A percentile compares a stretch with the other conserved stretches of the same genome.
These are phyloP conservation scores for Aurifilum marmelostoma DNA, from an alignment of 2,329 filamentous ascomycete genomes.

Conservation along the genomic window DNA sequence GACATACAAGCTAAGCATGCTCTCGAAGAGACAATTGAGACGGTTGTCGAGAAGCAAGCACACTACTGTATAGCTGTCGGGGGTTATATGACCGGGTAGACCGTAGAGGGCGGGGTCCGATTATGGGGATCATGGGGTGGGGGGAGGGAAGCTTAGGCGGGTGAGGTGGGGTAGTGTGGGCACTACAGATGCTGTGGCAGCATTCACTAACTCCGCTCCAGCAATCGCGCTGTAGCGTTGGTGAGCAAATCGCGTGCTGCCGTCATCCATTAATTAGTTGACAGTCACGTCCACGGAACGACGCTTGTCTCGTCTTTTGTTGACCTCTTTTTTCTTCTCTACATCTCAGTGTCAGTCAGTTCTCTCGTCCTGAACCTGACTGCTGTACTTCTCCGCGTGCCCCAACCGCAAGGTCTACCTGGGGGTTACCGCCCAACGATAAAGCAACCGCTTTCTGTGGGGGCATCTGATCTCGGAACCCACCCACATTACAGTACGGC, in stretches of 20 bases:
- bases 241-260: neutral
- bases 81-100: too few species aligned
- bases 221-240: neutral
- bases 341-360: neutral
- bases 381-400: neutral
- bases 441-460: neutral
- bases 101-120: too few species aligned
- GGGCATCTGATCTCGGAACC: neutral
- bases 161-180: neutral
- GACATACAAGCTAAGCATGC: too few species aligned
- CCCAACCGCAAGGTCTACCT: neutral
- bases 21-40: too few species aligned
- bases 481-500: neutral
- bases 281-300: neutral
- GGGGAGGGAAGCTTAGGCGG: too few species aligned
- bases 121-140: too few species aligned
- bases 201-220: neutral
- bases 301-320: neutral
- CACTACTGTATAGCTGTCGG: too few species aligned
- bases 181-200: neutral
- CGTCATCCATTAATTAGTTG: conserved; percentile 6
- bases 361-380: neutral
- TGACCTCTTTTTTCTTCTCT: neutral
- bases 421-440: neutral
- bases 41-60: too few species aligned